Conservation (phyloP, 176 grass and related monocot species). For the Triticum turgidum region DNA sequence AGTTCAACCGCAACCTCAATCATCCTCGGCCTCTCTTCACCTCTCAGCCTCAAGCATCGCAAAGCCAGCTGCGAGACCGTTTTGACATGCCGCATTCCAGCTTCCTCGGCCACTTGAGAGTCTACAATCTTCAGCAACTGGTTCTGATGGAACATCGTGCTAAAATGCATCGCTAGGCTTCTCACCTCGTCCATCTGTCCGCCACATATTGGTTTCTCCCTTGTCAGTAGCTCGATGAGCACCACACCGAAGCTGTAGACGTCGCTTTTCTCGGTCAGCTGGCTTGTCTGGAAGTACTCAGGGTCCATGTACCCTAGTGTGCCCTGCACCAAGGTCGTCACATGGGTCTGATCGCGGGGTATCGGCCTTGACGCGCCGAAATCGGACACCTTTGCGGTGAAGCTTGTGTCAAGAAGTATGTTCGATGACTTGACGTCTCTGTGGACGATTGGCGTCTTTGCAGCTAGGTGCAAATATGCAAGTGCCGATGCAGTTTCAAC, state of each 20-base stretch:
- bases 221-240: conserved; percentile 46
- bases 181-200: not conserved
- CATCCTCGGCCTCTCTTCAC: conserved; percentile 40
- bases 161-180: conserved; percentile 48
- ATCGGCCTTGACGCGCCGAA: conserved; percentile 67
- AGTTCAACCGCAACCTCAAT: not conserved
- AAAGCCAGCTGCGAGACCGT: not conserved
- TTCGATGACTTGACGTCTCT: conserved; percentile 65
- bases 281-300: conserved; percentile 63
- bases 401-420: conserved; percentile 50
- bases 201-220: conserved; percentile 46
- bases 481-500: conserved; percentile 56
- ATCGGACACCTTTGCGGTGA: conserved; percentile 60
- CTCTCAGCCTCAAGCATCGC: conserved; percentile 15
- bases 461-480: conserved; percentile 49
- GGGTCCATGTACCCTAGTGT: conserved; percentile 68
- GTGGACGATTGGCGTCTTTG: conserved; percentile 47
- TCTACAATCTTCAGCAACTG: conserved; percentile 40
- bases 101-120: conserved; percentile 37
- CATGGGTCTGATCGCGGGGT: conserved; percentile 50
- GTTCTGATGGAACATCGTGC: conserved; percentile 33
- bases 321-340: conserved; percentile 62
- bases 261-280: conserved; percentile 63
- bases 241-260: conserved; percentile 77
- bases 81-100: conserved; percentile 44